phyloP scores from a whole-genome alignment of 1,139 yeast species.

The Pichia cactophila region DNA sequence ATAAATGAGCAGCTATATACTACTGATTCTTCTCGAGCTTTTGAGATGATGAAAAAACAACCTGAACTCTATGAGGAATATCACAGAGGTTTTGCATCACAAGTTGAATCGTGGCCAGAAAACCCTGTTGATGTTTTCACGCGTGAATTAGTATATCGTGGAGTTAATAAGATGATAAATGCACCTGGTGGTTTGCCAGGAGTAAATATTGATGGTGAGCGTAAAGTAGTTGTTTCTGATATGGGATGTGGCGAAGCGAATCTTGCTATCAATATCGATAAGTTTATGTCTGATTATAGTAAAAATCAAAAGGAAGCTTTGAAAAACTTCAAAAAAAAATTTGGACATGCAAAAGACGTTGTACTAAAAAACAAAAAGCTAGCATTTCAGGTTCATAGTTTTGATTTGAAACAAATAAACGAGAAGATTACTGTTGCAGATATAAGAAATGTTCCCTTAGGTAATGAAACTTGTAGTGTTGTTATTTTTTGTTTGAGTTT shows the following conservation, averaged over 20 bases:
- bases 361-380: slow-evolving; percentile 32
- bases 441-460: slow-evolving; percentile 80
- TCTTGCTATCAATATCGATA: slow-evolving; percentile 57
- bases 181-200: slow-evolving; percentile 97
- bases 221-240: slow-evolving; percentile 74
- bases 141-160: slow-evolving; percentile 54
- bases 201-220: slow-evolving; percentile 26
- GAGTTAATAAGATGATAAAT: slow-evolving; percentile 56
- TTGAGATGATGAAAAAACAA: slow-evolving; percentile 63
- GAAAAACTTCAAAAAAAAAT: slow-evolving; percentile 30
- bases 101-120: slow-evolving; percentile 96
- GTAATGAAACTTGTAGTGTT: slow-evolving; percentile 68
- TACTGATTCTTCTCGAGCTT: slow-evolving; percentile 68
- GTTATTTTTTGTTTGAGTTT: slow-evolving; percentile 88
- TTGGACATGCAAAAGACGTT: slow-evolving; percentile 19
- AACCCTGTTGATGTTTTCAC: slow-evolving; percentile 92
- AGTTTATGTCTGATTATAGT: slow-evolving; percentile 31
- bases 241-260: slow-evolving; percentile 99
- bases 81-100: slow-evolving; percentile 90
- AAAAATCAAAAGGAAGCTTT: slow-evolving; percentile 31
- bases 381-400: slow-evolving; percentile 69
- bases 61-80: slow-evolving; percentile 90
- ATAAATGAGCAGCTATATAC: slow-evolving; percentile 93
- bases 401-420: slow-evolving; percentile 82
- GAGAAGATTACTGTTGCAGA: slow-evolving; percentile 92